phyloP scores from a whole-genome alignment of 495 filamentous ascomycete species.

The Podospora sp. region DNA sequence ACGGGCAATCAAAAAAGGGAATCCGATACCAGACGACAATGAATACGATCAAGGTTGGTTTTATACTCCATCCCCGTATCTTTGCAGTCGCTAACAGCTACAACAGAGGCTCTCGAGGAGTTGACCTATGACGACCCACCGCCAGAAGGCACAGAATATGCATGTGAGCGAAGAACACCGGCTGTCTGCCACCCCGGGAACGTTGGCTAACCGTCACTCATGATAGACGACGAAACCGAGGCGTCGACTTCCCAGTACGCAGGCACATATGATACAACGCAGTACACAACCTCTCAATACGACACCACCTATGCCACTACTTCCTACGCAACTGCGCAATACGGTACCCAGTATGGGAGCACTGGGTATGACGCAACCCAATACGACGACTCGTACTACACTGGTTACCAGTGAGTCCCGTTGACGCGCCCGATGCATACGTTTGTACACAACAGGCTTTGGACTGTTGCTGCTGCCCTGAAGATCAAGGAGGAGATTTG shows the following conservation, averaged over 20 bases:
- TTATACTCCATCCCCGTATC: not conserved
- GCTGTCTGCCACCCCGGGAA: not conserved
- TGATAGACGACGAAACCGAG: not conserved
- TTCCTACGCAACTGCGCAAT: too few species aligned
- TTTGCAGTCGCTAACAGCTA: not conserved
- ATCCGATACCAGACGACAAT: conserved; percentile 26
- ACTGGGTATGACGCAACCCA: too few species aligned
- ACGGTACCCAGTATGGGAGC: too few species aligned
- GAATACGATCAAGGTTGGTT: not conserved
- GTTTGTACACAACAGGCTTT: not conserved
- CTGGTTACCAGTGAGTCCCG: not conserved
- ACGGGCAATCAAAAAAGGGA: conserved; percentile 37
- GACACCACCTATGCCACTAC: not conserved
- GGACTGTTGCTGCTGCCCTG: not conserved
- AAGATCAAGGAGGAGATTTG: not conserved
- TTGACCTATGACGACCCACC: conserved; percentile 33
- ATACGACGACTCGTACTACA: not conserved
- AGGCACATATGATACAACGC: not conserved
- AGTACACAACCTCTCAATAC: not conserved
- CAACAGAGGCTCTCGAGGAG: conserved; percentile 34
- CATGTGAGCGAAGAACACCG: conserved; percentile 19
- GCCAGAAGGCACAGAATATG: conserved; percentile 8
- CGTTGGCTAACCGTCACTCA: not conserved
- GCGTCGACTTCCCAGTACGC: not conserved
- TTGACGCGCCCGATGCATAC: not conserved